Percentiles rank a stretch among this genome's conserved stretches.
phyloP scores from a whole-genome alignment of 352 stramenopile genomes.

The Phytopythium chamaehyphon region DNA sequence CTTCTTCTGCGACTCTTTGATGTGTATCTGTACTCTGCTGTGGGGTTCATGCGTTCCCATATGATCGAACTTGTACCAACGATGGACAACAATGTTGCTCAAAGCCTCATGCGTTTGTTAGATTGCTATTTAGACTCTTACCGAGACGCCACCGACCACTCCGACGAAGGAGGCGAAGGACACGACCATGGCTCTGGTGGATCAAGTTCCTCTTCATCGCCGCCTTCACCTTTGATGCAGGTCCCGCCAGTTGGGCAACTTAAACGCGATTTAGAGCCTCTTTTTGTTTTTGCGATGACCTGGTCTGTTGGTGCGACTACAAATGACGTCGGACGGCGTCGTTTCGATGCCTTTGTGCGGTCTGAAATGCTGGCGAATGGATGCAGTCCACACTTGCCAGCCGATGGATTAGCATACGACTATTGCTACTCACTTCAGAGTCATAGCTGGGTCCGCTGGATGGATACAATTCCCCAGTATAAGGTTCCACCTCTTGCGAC shows the following conservation, averaged over 20 bases:
- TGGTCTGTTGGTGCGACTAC: slow-evolving; percentile 92
- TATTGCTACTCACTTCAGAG: slow-evolving; percentile 87
- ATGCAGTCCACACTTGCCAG: slow-evolving; percentile 48
- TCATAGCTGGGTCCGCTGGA: slow-evolving; percentile 92
- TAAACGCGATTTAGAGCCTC: slow-evolving; percentile 71
- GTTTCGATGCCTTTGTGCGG: slow-evolving; percentile 89
- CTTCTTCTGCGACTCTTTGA: slow-evolving; percentile 83
- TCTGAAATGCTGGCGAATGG: slow-evolving; percentile 77
- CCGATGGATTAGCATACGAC: slow-evolving; percentile 82
- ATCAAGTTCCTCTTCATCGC: background rate
- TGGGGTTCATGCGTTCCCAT: slow-evolving; percentile 86
- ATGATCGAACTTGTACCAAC: slow-evolving; percentile 89
- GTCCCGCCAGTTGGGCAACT: slow-evolving; percentile 45
- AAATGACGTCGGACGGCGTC: slow-evolving; percentile 76
- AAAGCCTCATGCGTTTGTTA: slow-evolving; percentile 90
- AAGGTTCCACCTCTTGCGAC: slow-evolving; percentile 50
- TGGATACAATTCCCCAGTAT: slow-evolving; percentile 88
- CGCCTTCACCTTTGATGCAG: slow-evolving; percentile 13
- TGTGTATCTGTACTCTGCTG: slow-evolving; percentile 86
- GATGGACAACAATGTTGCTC: slow-evolving; percentile 91
- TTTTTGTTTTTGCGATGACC: slow-evolving; percentile 92
- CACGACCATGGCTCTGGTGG: slow-evolving; percentile 1
- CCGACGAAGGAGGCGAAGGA: background rate
- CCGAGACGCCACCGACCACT: slow-evolving; percentile 35
- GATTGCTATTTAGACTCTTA: slow-evolving; percentile 88